A percentile compares a stretch with the other conserved stretches of the same genome.
Conservation (phyloP, 345 rosid genomes). For the Eutrema heterophyllum region DNA sequence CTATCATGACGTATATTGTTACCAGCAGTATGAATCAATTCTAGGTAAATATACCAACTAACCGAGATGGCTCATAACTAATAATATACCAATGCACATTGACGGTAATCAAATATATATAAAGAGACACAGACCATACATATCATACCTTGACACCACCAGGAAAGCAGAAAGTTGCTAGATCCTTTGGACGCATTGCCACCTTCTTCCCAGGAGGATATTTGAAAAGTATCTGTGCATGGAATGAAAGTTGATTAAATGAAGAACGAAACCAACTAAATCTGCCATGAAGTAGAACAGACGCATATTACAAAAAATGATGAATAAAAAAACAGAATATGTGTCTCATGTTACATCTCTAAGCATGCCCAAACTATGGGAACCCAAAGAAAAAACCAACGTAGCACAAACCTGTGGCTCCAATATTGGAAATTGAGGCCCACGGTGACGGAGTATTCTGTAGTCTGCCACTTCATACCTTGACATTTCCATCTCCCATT, state of each 20-base stretch:
- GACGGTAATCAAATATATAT: background rate
- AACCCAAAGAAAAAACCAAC: background rate
- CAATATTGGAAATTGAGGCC: constrained; percentile 67
- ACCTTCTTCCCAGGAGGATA: constrained; percentile 92
- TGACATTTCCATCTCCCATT: constrained; percentile 67
- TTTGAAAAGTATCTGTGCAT: constrained; percentile 67
- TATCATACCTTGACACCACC: constrained; percentile 80
- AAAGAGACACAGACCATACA: background rate
- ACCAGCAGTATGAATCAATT: background rate
- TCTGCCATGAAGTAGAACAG: constrained; percentile 2
- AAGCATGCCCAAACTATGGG: constrained; percentile 5
- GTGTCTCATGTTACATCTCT: background rate
- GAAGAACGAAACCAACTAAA: constrained; percentile 13
- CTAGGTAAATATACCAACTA: background rate
- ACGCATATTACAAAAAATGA: background rate
- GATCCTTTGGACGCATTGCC: constrained; percentile 73
- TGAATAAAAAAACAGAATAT: background rate
- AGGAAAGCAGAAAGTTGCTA: constrained; percentile 93
- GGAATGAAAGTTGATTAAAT: constrained; percentile 13
- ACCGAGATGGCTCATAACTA: constrained; percentile 1
- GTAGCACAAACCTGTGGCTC: constrained; percentile 78
- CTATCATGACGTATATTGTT: background rate
- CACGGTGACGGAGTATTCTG: constrained; percentile 46
- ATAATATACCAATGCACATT: background rate
- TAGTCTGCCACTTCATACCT: constrained; percentile 52